These are phyloP conservation scores for Phytopythium ostracodes DNA, from an alignment of 352 stramenopile genomes.

Conservation along the genomic window DNA sequence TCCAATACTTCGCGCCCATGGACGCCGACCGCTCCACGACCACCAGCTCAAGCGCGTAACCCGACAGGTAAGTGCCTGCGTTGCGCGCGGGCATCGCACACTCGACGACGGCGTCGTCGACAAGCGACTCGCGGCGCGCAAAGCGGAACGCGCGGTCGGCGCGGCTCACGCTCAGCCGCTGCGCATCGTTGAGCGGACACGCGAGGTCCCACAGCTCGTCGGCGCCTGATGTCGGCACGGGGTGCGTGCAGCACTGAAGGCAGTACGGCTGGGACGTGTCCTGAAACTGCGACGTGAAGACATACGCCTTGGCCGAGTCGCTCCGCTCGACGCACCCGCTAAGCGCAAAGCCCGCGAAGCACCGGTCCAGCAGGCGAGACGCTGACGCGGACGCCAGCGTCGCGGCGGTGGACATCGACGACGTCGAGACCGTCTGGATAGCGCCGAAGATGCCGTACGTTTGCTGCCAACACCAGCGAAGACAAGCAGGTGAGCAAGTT, in stretches of 20 bases:
- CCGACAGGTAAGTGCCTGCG: constrained; percentile 39
- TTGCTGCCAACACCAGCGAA: constrained; percentile 18
- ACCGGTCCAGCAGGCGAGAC: constrained; percentile 41
- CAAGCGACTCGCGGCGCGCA: constrained; percentile 44
- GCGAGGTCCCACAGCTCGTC: constrained; percentile 79
- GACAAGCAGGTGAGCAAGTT: not conserved
- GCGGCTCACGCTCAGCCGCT: constrained; percentile 68
- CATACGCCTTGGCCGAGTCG: constrained; percentile 41
- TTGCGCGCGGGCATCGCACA: constrained; percentile 57
- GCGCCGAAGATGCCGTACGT: constrained; percentile 58
- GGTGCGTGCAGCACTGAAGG: constrained; percentile 70
- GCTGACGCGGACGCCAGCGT: constrained; percentile 15
- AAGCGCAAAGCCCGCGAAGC: constrained; percentile 59
- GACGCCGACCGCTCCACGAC: constrained; percentile 45
- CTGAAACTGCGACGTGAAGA: constrained; percentile 57
- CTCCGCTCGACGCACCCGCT: constrained; percentile 57
- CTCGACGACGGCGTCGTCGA: constrained; percentile 45
- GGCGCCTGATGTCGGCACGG: constrained; percentile 41
- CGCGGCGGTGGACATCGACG: not conserved
- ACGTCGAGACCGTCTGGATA: constrained; percentile 28
- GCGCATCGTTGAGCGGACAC: constrained; percentile 60
- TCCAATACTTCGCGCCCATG: constrained; percentile 57
- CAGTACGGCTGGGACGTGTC: constrained; percentile 51
- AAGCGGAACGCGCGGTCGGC: constrained; percentile 52
- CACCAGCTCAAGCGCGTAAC: constrained; percentile 52